These are phyloP conservation scores for Nymphaea thermarum DNA, from an alignment of 164 flowering plant species.

Conservation along the genomic window DNA sequence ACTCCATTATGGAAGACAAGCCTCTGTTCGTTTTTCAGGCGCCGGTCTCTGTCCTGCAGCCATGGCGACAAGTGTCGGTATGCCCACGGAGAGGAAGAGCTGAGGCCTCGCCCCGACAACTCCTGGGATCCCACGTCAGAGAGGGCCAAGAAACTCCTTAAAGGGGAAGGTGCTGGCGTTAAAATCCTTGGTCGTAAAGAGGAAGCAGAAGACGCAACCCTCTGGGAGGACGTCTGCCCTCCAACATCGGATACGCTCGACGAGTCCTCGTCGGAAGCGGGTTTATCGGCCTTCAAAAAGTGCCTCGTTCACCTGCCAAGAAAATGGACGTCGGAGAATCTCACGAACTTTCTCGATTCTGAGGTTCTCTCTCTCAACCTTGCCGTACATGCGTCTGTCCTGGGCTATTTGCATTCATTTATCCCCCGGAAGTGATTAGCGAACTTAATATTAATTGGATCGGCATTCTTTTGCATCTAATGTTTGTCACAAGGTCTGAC, in stretches of 20 bases:
- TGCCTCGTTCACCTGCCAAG: conserved; percentile 66
- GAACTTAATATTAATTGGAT: too few relatives aligned
- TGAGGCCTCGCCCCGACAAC: conserved; percentile 57
- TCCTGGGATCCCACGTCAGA: conserved; percentile 98
- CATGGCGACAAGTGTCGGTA: conserved; percentile 69
- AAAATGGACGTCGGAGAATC: conserved; percentile 59
- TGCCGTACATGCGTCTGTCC: not conserved
- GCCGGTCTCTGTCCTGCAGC: conserved; percentile 42
- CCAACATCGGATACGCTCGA: conserved; percentile 1
- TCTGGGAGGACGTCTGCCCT: conserved; percentile 29
- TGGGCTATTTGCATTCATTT: too few relatives aligned
- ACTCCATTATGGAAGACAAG: conserved; percentile 73
- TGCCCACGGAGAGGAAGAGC: conserved; percentile 88
- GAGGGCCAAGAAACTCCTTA: conserved; percentile 56
- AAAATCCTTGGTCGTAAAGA: conserved; percentile 3
- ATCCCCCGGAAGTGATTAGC: too few relatives aligned
- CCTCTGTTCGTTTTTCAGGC: conserved; percentile 76
- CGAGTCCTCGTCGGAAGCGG: conserved; percentile 3
- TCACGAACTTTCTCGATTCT: conserved; percentile 38
- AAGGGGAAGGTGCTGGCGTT: conserved; percentile 12
- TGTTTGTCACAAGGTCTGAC: too few relatives aligned
- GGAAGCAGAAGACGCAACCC: conserved; percentile 13
- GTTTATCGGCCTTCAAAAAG: conserved; percentile 25
- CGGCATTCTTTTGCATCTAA: too few relatives aligned
- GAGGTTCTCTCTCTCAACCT: not conserved